phyloP scores from a whole-genome alignment of 208 protist species.

The Trypanosoma cruzi region DNA sequence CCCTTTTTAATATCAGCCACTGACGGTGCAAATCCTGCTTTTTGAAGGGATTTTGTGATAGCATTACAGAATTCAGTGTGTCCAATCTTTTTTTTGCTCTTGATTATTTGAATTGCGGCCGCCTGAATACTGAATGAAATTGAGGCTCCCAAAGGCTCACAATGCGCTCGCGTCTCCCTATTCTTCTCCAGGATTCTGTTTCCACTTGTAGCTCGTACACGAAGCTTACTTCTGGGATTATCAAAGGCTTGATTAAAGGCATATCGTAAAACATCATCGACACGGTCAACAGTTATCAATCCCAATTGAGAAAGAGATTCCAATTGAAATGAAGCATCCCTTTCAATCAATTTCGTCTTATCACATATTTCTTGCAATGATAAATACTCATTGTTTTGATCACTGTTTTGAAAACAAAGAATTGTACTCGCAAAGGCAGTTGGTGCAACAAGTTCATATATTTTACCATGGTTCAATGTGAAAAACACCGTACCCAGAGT shows the following conservation, averaged over 20 bases:
- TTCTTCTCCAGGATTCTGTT: constrained; percentile 6
- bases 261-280: constrained; percentile 5
- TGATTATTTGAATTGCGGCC: constrained; percentile 70
- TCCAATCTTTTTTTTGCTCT: constrained; percentile 50
- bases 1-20: constrained; percentile 57
- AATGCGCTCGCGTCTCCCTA: constrained; percentile 4
- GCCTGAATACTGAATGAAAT: constrained; percentile 55
- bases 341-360: constrained; percentile 15
- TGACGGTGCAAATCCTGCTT: constrained; percentile 37
- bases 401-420: constrained; percentile 34
- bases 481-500: constrained; percentile 67
- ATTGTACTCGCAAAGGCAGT: constrained; percentile 76
- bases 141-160: constrained; percentile 29
- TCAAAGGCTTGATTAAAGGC: constrained; percentile 31
- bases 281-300: constrained; percentile 17
- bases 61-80: constrained; percentile 50
- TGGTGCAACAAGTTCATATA: constrained; percentile 58
- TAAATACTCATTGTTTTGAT: constrained; percentile 2
- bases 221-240: constrained; percentile 26
- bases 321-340: constrained; percentile 20
- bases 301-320: constrained; percentile 17
- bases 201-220: constrained; percentile 14
- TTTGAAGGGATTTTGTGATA: constrained; percentile 33
- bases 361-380: constrained; percentile 25
- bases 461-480: constrained; percentile 39